Percentiles rank a stretch among this genome's conserved stretches.
Conservation (phyloP, 805 yeast species). For the Nematodospora valgi region DNA sequence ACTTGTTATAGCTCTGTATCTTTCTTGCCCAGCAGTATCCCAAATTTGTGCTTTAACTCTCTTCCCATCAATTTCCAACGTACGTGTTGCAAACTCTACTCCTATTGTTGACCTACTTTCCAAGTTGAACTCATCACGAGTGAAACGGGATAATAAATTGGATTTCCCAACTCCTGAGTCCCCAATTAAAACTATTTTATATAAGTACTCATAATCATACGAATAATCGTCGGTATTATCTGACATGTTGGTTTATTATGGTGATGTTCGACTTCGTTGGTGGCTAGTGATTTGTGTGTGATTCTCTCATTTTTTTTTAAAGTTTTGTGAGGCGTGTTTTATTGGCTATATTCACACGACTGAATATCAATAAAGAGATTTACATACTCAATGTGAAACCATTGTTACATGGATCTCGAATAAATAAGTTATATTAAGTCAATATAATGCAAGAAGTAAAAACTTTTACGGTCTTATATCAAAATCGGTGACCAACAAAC, state of each 20-base stretch:
- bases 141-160: slow-evolving; percentile 87
- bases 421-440: no score
- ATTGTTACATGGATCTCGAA: no score
- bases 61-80: slow-evolving; percentile 82
- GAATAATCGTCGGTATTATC: slow-evolving; percentile 21
- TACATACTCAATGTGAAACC: no score
- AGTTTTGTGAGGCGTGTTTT: no score
- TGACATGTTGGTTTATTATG: no score
- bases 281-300: no score
- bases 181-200: slow-evolving; percentile 94
- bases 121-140: slow-evolving; percentile 91
- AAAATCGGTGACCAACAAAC: slow-evolving; percentile 10
- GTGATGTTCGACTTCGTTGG: no score
- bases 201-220: slow-evolving; percentile 83
- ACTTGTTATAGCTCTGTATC: slow-evolving; percentile 95
- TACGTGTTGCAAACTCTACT: slow-evolving; percentile 96
- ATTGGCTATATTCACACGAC: no score
- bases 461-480: slow-evolving; percentile 3
- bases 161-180: slow-evolving; percentile 98
- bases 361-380: no score
- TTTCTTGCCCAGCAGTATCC: slow-evolving; percentile 99
- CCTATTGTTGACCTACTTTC: slow-evolving; percentile 96
- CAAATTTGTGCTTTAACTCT: slow-evolving; percentile 88
- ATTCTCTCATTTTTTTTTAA: no score
- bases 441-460: no score